These are phyloP conservation scores for Aspergillus campestris DNA, from an alignment of 495 filamentous ascomycete genomes.

Conservation along the genomic window DNA sequence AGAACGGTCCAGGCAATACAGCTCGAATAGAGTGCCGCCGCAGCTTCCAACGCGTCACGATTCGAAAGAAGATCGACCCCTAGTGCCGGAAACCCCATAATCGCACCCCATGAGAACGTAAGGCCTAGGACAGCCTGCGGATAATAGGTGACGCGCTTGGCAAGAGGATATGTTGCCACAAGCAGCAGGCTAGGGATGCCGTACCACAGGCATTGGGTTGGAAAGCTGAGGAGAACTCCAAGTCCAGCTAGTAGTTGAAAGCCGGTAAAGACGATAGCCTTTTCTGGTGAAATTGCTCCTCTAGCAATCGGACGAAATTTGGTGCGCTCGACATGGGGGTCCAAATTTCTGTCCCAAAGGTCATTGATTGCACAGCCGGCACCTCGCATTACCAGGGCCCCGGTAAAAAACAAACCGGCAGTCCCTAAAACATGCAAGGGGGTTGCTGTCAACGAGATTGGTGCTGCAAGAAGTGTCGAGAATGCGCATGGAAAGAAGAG, in stretches of 20 bases:
- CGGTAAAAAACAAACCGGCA: conserved; percentile 69
- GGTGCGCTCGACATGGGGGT: conserved; percentile 83
- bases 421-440: conserved; percentile 58
- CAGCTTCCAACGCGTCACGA: conserved; percentile 52
- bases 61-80: conserved; percentile 72
- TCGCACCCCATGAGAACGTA: conserved; percentile 94
- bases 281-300: conserved; percentile 64
- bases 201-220: conserved; percentile 73
- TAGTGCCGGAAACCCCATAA: conserved; percentile 92
- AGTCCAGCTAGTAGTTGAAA: conserved; percentile 74
- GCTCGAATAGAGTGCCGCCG: conserved; percentile 69
- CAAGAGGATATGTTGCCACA: conserved; percentile 79
- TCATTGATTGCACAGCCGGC: conserved; percentile 99
- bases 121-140: conserved; percentile 87
- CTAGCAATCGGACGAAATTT: conserved; percentile 83
- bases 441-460: conserved; percentile 46
- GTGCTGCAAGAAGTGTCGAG: conserved; percentile 57
- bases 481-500: conserved; percentile 93
- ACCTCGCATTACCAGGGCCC: conserved; percentile 91
- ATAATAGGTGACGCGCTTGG: conserved; percentile 90
- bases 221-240: conserved; percentile 78
- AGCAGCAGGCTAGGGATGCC: conserved; percentile 76
- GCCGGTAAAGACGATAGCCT: conserved; percentile 75
- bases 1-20: conserved; percentile 91
- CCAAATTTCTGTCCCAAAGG: conserved; percentile 89